Evolutionary conservation across 2,329 filamentous ascomycete species (phyloP), one percentile per base, ranked within the genome.

Genomic region (Curvularia sp.): DNA sequence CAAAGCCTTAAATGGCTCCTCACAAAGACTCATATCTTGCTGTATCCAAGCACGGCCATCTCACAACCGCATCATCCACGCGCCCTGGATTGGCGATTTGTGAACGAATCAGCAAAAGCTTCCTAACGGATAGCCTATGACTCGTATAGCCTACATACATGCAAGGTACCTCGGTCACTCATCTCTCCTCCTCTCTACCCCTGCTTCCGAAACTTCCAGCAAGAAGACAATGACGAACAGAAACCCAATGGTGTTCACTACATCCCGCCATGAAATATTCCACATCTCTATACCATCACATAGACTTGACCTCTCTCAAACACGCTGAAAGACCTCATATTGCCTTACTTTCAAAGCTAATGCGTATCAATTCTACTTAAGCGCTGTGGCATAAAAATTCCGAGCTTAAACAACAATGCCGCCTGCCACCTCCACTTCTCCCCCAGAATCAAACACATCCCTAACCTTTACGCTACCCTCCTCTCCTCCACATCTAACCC

Each of bases 391-490:
- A n/a, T n/a, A n/a, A n/a, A n/a, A n/a, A n/a, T n/a, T n/a, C n/a
- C n/a, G n/a, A 19, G 18, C 25, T n/a, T 10, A 5, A 28, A 12
- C 7, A 38, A 27, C 9, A 25, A 49, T 48, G 23, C 51, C 34
- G 48, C 47, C n/a, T 27, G 58, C 10, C n/a, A 9, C 13, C 5
- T 43, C 30, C 15, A 6, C 21, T 9, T 27, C 39, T 13, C 60
- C 69, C 25, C 66, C 71, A 19, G 52, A 63, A 15, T 67, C 62
- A 18, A 71, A 67, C 53, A 72, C 58, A 13, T 63, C 70, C 27
- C 60, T 75, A 7, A 71, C 68, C 15, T 75, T 70, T 48, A 71
- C 70, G 6, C 39, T 49, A 23, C 72, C 70, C 7, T 64, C 58
- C 12, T 62, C 68, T 1, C 55, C 49, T 3, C 71, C 71, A 10